Percentiles rank a stretch among this genome's conserved stretches.
Evolutionary conservation across 225 moss, liverwort and hornwort genomes (phyloP).

Genomic region (Pseudoscleropodium purum): DNA sequence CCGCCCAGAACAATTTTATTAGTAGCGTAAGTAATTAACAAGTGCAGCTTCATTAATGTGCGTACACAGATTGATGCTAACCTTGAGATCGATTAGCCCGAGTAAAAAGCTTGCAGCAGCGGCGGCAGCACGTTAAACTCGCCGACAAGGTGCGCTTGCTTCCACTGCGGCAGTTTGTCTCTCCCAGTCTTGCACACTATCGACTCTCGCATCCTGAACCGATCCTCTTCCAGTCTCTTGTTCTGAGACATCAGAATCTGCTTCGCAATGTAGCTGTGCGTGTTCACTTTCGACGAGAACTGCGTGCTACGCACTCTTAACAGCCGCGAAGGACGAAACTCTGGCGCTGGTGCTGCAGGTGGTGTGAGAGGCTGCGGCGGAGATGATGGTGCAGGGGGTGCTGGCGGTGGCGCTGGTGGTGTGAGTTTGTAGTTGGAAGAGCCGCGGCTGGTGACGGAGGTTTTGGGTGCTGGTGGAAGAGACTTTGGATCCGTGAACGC

Average conservation of each 20-base stretch:
- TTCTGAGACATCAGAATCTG: background rate
- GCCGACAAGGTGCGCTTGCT: background rate
- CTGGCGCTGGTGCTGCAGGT: background rate
- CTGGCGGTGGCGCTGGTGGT: background rate
- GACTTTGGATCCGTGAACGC: constrained; percentile 18
- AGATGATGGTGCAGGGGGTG: background rate
- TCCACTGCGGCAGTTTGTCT: background rate
- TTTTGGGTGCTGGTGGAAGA: constrained; percentile 10
- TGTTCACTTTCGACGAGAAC: background rate
- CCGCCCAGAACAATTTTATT: background rate
- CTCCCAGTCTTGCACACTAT: background rate
- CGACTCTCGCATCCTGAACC: background rate
- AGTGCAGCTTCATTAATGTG: background rate
- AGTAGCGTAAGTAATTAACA: background rate
- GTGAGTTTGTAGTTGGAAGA: background rate
- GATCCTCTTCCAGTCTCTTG: background rate
- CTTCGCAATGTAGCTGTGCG: background rate
- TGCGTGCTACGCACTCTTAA: background rate
- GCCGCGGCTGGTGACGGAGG: constrained; percentile 2
- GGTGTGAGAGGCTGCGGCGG: background rate
- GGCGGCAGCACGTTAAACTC: background rate
- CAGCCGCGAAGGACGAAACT: background rate
- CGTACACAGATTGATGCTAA: background rate
- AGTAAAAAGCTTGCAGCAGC: background rate
- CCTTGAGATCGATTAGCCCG: background rate